A percentile compares a stretch with the other conserved stretches of the same genome.
Evolutionary conservation across 768 basidiomycete species (phyloP).

Genomic region (Tricholoma sp.): DNA sequence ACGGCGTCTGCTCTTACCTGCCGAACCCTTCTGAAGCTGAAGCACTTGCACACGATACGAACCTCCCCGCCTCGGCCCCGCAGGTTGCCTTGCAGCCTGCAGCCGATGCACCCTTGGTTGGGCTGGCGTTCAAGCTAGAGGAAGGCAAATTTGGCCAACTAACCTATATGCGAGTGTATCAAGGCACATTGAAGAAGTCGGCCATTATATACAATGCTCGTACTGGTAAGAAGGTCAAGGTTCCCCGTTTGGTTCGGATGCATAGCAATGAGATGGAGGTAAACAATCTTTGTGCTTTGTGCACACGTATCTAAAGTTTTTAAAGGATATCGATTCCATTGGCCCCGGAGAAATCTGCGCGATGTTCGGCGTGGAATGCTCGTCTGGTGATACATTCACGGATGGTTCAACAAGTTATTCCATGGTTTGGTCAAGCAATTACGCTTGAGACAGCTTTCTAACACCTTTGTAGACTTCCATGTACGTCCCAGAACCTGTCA

Average conservation of each 20-base stretch:
- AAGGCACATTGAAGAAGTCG: constrained; percentile 86
- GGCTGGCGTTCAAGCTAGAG: constrained; percentile 96
- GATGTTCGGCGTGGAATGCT: constrained; percentile 98
- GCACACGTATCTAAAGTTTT: not conserved
- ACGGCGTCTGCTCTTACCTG: constrained; percentile 94
- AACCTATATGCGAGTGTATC: constrained; percentile 98
- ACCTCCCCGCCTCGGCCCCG: constrained; percentile 57
- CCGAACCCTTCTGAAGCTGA: constrained; percentile 80
- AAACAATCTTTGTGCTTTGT: constrained; percentile 15
- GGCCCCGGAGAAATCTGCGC: constrained; percentile 99
- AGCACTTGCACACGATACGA: constrained; percentile 79
- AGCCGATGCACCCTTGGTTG: constrained; percentile 82
- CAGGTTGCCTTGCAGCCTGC: constrained; percentile 78
- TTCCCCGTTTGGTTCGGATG: constrained; percentile 94
- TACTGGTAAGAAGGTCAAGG: constrained; percentile 96
- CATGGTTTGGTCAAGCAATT: constrained; percentile 57
- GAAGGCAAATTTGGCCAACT: constrained; percentile 96
- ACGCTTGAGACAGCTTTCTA: not conserved
- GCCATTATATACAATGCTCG: constrained; percentile 85
- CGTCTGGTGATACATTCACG: constrained; percentile 96
- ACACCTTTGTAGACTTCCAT: constrained; percentile 71
- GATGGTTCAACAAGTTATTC: constrained; percentile 86
- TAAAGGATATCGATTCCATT: constrained; percentile 84
- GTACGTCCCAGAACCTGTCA: constrained; percentile 98
- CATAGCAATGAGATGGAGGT: constrained; percentile 99